Evolutionary conservation across 163 green algal species (phyloP).

Genomic region (Trebouxia gelatinosa): DNA sequence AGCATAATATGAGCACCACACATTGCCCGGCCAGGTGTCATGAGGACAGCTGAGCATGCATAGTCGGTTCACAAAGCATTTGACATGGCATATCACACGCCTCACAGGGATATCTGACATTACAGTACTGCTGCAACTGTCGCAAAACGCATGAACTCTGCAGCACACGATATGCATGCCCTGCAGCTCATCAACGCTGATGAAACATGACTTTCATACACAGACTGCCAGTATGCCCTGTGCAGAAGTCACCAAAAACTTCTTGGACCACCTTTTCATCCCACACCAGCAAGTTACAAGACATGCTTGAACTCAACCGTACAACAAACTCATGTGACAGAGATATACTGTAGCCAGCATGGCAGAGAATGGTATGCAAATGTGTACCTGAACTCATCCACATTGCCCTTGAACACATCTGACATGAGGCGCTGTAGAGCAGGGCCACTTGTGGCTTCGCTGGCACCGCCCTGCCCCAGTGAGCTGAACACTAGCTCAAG

Average conservation of each 20-base stretch:
- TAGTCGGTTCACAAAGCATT: background rate
- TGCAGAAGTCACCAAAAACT: too few species aligned
- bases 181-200: too few species aligned
- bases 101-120: too few species aligned
- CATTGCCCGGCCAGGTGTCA: too few species aligned
- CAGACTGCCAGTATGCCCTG: too few species aligned
- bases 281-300: background rate
- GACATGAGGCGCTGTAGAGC: constrained; percentile 34
- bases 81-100: background rate
- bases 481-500: constrained; percentile 35
- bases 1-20: too few species aligned
- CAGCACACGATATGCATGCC: too few species aligned
- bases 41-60: background rate
- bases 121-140: too few species aligned
- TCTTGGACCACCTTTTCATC: too few species aligned
- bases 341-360: background rate
- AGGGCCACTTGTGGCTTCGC: constrained; percentile 16
- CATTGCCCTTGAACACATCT: constrained; percentile 31
- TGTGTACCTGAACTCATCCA: constrained; percentile 34
- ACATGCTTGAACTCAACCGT: background rate
- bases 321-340: background rate
- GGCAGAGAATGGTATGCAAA: background rate
- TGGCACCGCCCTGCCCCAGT: constrained; percentile 5
- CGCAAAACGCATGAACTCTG: too few species aligned
- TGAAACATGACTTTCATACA: too few species aligned